Percentiles rank a stretch among this genome's conserved stretches.
Evolutionary conservation across 2,329 filamentous ascomycete species (phyloP).

Genomic region (Fusarium palustre): DNA sequence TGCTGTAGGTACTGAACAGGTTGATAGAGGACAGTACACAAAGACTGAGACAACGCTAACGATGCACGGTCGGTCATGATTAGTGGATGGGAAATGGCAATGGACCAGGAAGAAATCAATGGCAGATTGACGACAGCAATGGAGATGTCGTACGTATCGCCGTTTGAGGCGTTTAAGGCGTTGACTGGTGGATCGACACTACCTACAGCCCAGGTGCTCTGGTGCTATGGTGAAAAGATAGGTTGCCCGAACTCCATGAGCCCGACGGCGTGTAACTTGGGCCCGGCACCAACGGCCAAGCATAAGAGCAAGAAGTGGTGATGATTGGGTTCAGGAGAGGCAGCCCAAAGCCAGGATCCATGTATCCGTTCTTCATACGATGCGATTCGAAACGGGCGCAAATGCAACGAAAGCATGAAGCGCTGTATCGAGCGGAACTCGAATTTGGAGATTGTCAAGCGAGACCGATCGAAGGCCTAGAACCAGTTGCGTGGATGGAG

Average conservation of each 20-base stretch:
- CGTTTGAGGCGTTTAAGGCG: conserved; percentile 14
- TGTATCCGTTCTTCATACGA: conserved; percentile 6
- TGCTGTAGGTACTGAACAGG: conserved; percentile 7
- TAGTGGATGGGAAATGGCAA: conserved; percentile 19
- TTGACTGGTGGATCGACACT: conserved; percentile 17
- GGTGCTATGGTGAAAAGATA: conserved; percentile 6
- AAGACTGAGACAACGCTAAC: conserved; percentile 32
- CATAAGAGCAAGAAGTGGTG: conserved; percentile 17
- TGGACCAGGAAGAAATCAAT: conserved; percentile 9
- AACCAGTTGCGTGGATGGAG: conserved; percentile 19
- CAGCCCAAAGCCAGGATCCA: conserved; percentile 18
- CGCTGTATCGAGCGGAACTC: conserved; percentile 10
- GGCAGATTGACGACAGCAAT: conserved; percentile 24
- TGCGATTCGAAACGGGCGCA: conserved; percentile 12
- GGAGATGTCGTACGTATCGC: conserved; percentile 16
- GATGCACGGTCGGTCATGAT: conserved; percentile 36
- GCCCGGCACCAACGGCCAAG: conserved; percentile 14
- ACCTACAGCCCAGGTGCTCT: conserved; percentile 3
- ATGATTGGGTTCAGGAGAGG: conserved; percentile 16
- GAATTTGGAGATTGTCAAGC: conserved; percentile 16
- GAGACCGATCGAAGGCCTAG: conserved; percentile 37
- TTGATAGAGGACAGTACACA: conserved; percentile 27
- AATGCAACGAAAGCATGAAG: conserved; percentile 21
- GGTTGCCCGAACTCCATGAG: not conserved
- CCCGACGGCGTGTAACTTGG: conserved; percentile 10